phyloP scores from a whole-genome alignment of 192 early-diverging fungal species.

The Linnemannia hyalina region DNA sequence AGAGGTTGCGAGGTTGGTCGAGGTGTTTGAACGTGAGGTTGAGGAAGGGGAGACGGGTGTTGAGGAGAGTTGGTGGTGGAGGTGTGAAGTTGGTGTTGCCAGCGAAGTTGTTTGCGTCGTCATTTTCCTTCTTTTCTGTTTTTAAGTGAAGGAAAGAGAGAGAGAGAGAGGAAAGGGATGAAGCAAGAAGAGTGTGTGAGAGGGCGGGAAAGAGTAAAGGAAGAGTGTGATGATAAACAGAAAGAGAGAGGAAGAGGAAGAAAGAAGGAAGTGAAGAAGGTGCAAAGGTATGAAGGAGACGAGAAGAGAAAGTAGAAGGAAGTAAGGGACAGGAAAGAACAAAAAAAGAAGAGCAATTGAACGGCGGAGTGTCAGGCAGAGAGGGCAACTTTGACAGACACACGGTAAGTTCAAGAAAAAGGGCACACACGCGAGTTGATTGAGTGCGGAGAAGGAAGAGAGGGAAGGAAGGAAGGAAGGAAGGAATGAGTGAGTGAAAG shows the following conservation, averaged over 20 bases:
- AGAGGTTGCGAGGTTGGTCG: background rate
- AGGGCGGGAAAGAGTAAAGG: background rate
- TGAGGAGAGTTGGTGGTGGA: background rate
- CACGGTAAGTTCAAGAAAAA: too few relatives aligned
- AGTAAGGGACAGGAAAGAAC: too few relatives aligned
- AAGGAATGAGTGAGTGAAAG: background rate
- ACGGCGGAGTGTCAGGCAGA: too few relatives aligned
- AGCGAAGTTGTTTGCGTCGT: background rate
- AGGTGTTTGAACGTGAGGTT: background rate
- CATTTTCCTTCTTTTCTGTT: background rate
- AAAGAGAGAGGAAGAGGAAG: background rate
- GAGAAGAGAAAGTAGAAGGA: background rate
- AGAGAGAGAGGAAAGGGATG: background rate
- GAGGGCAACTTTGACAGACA: too few relatives aligned
- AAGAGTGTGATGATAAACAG: background rate
- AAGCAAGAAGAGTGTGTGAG: too few relatives aligned
- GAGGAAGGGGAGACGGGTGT: background rate
- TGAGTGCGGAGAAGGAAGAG: too few relatives aligned
- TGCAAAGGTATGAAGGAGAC: too few relatives aligned
- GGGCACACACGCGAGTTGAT: too few relatives aligned
- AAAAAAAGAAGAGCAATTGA: too few relatives aligned
- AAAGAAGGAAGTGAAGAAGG: too few relatives aligned
- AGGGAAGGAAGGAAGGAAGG: too few relatives aligned
- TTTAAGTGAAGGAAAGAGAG: background rate
- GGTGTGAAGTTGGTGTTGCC: background rate